phyloP scores from a whole-genome alignment of 2,329 filamentous ascomycete species.

The Fusarium avenaceum region DNA sequence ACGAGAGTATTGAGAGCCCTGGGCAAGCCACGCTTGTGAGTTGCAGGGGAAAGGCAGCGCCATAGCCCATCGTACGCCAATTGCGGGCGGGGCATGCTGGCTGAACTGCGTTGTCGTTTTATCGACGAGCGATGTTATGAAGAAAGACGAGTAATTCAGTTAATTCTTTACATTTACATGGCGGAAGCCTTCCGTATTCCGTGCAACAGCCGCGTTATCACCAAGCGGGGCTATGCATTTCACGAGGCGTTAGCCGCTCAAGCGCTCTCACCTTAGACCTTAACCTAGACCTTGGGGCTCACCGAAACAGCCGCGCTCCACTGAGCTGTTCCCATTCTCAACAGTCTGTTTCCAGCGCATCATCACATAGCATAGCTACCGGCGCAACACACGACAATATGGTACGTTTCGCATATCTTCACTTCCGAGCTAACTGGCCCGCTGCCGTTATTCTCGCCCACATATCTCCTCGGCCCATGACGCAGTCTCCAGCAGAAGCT shows the following conservation, averaged over 20 bases:
- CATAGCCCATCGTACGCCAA: constrained; percentile 70
- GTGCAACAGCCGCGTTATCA: constrained; percentile 1
- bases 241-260: constrained; percentile 33
- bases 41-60: constrained; percentile 72
- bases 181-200: constrained; percentile 35
- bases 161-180: constrained; percentile 8
- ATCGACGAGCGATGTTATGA: constrained; percentile 2
- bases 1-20: constrained; percentile 49
- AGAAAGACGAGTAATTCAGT: constrained; percentile 10
- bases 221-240: constrained; percentile 48
- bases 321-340: constrained; percentile 46
- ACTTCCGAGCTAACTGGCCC: background rate
- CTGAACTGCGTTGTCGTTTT: constrained; percentile 7
- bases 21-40: constrained; percentile 58
- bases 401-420: constrained; percentile 40
- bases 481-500: constrained; percentile 39
- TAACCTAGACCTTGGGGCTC: constrained; percentile 36
- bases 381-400: constrained; percentile 43
- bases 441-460: background rate
- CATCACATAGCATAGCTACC: constrained; percentile 38
- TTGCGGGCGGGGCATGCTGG: constrained; percentile 50
- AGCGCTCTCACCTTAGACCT: constrained; percentile 36
- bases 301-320: constrained; percentile 49
- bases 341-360: constrained; percentile 44
- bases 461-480: constrained; percentile 8